A percentile compares a stretch with the other conserved stretches of the same genome.
phyloP scores from a whole-genome alignment of 1,284 basidiomycete species.

The Ceratobasidium theobromae region DNA sequence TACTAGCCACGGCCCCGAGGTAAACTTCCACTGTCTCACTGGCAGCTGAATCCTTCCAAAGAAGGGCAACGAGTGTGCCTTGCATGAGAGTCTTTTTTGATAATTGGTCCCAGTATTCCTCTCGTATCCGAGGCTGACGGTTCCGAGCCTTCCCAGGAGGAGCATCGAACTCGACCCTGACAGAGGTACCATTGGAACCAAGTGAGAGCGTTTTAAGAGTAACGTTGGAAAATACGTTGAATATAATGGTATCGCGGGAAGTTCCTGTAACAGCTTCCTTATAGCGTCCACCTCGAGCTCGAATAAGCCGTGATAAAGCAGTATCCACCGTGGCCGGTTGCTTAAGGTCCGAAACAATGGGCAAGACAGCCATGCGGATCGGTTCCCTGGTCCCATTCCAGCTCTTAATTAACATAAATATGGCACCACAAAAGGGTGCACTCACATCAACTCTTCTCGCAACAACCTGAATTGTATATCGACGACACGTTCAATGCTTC shows the following conservation, averaged over 20 bases:
- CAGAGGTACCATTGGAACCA: slow-evolving; percentile 51
- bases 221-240: slow-evolving; percentile 58
- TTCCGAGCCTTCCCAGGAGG: slow-evolving; percentile 51
- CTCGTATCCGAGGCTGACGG: slow-evolving; percentile 38
- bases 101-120: slow-evolving; percentile 55
- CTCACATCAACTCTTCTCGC: slow-evolving; percentile 66
- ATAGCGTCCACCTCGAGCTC: slow-evolving; percentile 38
- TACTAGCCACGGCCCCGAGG: slow-evolving; percentile 53
- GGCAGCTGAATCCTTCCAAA: slow-evolving; percentile 44
- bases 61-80: slow-evolving; percentile 58
- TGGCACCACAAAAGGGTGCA: slow-evolving; percentile 19
- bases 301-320: slow-evolving; percentile 33
- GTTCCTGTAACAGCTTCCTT: slow-evolving; percentile 42
- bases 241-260: slow-evolving; percentile 51
- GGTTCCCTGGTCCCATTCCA: too few species aligned
- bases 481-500: slow-evolving; percentile 61
- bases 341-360: slow-evolving; percentile 50
- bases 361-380: slow-evolving; percentile 52
- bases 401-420: not conserved
- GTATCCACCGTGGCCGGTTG: slow-evolving; percentile 35
- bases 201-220: slow-evolving; percentile 49
- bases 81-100: slow-evolving; percentile 55
- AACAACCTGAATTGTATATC: slow-evolving; percentile 71
- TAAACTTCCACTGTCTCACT: slow-evolving; percentile 46
- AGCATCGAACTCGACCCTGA: slow-evolving; percentile 49